Evolutionary conservation across 306 rosid genomes (phyloP).

Genomic region (Prunus mira): DNA sequence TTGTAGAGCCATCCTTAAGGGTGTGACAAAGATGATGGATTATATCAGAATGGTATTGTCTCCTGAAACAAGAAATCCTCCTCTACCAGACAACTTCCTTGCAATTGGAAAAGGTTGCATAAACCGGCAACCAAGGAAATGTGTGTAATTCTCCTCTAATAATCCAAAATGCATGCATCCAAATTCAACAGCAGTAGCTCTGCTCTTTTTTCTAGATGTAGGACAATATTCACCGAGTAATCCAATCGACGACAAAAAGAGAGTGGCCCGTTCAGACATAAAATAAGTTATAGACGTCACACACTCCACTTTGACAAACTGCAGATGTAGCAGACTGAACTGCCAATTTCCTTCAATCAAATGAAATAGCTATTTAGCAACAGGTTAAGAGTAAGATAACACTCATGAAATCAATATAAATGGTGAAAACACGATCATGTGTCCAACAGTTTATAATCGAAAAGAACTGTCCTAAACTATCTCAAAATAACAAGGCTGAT

Average conservation of each 20-base stretch:
- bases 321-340: conserved; percentile 32
- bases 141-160: conserved; percentile 20
- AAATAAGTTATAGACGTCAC: conserved; percentile 55
- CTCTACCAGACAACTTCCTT: neutral
- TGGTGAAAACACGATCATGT: neutral
- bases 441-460: neutral
- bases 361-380: neutral
- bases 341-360: conserved; percentile 40
- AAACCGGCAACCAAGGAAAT: conserved; percentile 27
- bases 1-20: conserved; percentile 58
- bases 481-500: too few species aligned
- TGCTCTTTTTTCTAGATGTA: conserved; percentile 55
- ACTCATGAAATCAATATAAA: neutral
- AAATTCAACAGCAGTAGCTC: conserved; percentile 23
- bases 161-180: conserved; percentile 46
- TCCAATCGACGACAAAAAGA: conserved; percentile 57
- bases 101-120: conserved; percentile 31
- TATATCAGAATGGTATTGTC: conserved; percentile 22
- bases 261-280: conserved; percentile 66
- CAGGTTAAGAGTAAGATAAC: neutral
- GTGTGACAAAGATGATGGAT: neutral
- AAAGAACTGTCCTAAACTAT: too few species aligned
- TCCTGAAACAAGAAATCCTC: conserved; percentile 5
- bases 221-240: conserved; percentile 72
- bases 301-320: conserved; percentile 48